Evolutionary conservation across 768 basidiomycete species (phyloP).

Genomic region (Suillus bovinus): DNA sequence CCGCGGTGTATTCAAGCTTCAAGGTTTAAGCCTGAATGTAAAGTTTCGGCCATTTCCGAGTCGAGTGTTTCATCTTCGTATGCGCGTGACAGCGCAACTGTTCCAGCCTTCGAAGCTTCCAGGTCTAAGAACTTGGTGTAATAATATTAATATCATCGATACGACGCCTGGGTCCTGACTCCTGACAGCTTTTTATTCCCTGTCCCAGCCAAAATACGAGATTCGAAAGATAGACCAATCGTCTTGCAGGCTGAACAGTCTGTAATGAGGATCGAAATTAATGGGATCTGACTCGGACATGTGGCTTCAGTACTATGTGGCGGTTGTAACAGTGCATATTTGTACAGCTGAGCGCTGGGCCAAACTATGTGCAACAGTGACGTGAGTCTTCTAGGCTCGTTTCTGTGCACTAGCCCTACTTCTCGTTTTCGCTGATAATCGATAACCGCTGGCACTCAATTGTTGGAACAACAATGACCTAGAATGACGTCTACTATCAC

Average conservation of each 20-base stretch:
- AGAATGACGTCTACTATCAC: not conserved
- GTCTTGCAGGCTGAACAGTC: not conserved
- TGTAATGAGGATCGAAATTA: too few species aligned
- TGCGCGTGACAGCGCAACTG: not conserved
- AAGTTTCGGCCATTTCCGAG: too few species aligned
- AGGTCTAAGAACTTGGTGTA: not conserved
- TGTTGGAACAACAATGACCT: not conserved
- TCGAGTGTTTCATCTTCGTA: too few species aligned
- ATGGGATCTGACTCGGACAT: too few species aligned
- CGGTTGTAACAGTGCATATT: too few species aligned
- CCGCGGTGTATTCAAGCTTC: too few species aligned
- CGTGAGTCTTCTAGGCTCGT: not conserved
- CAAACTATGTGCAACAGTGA: too few species aligned
- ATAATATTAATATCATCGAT: not conserved
- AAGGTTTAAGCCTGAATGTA: too few species aligned
- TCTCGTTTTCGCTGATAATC: not conserved
- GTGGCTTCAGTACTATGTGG: too few species aligned
- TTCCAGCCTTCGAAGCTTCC: too few species aligned
- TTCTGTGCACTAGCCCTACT: not conserved
- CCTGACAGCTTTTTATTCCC: not conserved
- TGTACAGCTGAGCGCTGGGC: not conserved
- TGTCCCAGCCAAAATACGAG: not conserved
- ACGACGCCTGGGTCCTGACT: not conserved
- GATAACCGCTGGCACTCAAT: not conserved
- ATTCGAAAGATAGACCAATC: not conserved